Evolutionary conservation across 1,284 basidiomycete species (phyloP).

Genomic region (Pisolithus thermaeus): DNA sequence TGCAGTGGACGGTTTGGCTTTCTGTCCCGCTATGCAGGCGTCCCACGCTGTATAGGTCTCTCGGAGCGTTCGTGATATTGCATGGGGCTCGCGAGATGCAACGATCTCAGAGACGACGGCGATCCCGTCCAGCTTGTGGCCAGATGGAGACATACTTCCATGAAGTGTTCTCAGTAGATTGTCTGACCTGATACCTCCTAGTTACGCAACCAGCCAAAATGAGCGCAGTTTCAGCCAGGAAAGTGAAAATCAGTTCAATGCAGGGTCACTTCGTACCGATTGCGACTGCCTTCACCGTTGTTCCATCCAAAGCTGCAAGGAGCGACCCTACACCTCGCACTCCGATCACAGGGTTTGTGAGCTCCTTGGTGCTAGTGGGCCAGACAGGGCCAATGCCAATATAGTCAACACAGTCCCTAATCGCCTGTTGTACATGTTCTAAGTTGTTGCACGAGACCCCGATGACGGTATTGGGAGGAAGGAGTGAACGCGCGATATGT

Average conservation of each 20-base stretch:
- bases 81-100: slow-evolving; percentile 55
- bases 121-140: slow-evolving; percentile 68
- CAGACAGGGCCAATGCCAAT: slow-evolving; percentile 83
- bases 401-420: slow-evolving; percentile 70
- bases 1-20: background rate
- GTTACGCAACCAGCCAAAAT: background rate
- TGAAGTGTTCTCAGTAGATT: slow-evolving; percentile 73
- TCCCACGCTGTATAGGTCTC: slow-evolving; percentile 38
- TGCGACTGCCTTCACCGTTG: slow-evolving; percentile 65
- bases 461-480: slow-evolving; percentile 71
- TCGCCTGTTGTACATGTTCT: slow-evolving; percentile 56
- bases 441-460: slow-evolving; percentile 77
- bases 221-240: background rate
- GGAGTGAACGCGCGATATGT: slow-evolving; percentile 57
- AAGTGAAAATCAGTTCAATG: background rate
- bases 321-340: slow-evolving; percentile 63
- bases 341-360: slow-evolving; percentile 54
- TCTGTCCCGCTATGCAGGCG: slow-evolving; percentile 24
- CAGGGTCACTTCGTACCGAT: slow-evolving; percentile 55
- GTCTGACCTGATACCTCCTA: slow-evolving; percentile 77
- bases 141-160: slow-evolving; percentile 55
- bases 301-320: slow-evolving; percentile 58
- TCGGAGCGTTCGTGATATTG: slow-evolving; percentile 49
- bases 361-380: slow-evolving; percentile 68
- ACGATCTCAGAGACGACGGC: slow-evolving; percentile 92